Evolutionary conservation across 768 basidiomycete species (phyloP).

Genomic region (Leccinum broughii): DNA sequence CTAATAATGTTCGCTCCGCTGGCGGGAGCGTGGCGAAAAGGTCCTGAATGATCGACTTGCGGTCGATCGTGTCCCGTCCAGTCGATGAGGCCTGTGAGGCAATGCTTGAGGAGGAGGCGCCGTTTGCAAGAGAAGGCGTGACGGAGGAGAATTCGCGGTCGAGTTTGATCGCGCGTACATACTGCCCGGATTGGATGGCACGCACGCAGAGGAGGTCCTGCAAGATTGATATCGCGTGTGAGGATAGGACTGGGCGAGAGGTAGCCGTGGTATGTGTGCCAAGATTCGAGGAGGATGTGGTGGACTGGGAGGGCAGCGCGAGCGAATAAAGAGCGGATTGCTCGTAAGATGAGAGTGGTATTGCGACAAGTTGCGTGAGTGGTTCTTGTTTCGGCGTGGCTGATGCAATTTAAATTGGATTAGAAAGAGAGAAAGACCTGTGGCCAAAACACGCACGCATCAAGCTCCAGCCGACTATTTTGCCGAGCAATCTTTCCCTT

Average conservation of each 20-base stretch:
- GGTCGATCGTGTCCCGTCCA: conserved; percentile 38
- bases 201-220: conserved; percentile 82
- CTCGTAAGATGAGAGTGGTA: conserved; percentile 69
- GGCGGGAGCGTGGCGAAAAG: conserved; percentile 62
- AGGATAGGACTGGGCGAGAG: conserved; percentile 33
- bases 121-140: conserved; percentile 31
- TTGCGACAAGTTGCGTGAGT: conserved; percentile 59
- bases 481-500: conserved; percentile 54
- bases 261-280: not conserved
- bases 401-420: conserved; percentile 24
- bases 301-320: conserved; percentile 50
- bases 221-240: conserved; percentile 53
- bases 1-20: conserved; percentile 63
- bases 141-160: conserved; percentile 60
- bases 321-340: conserved; percentile 55
- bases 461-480: conserved; percentile 67
- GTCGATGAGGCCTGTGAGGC: conserved; percentile 28
- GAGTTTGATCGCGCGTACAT: conserved; percentile 71
- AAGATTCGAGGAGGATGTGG: conserved; percentile 13
- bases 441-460: conserved; percentile 51
- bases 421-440: conserved; percentile 2
- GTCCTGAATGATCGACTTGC: conserved; percentile 70
- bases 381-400: conserved; percentile 59
- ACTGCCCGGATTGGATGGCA: conserved; percentile 69
- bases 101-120: conserved; percentile 6